phyloP scores from a whole-genome alignment of 1,139 yeast species.

The Yamadazyma membranifaciens region DNA sequence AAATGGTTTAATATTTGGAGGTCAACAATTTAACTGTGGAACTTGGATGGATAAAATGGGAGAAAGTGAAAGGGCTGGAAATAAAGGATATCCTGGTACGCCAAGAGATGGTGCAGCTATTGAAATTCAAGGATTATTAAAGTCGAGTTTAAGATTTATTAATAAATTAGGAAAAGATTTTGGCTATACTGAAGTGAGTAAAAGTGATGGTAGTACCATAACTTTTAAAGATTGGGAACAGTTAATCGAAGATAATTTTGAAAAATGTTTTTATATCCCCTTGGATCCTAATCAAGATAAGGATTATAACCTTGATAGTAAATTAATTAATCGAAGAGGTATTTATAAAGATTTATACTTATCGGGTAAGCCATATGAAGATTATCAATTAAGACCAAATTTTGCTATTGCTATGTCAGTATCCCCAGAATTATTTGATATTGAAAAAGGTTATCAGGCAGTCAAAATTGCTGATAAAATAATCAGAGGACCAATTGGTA shows the following conservation, averaged over 20 bases:
- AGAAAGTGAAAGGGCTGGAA: constrained; percentile 79
- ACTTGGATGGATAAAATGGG: constrained; percentile 99
- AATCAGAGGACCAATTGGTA: constrained; percentile 87
- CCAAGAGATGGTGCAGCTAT: constrained; percentile 98
- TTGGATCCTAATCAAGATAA: constrained; percentile 48
- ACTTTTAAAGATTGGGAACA: constrained; percentile 67
- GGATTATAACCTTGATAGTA: constrained; percentile 58
- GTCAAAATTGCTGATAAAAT: constrained; percentile 67
- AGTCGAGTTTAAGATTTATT: constrained; percentile 81
- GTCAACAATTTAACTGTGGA: constrained; percentile 90
- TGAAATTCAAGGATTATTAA: constrained; percentile 85
- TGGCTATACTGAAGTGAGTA: constrained; percentile 51
- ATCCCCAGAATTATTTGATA: constrained; percentile 86
- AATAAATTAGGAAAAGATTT: constrained; percentile 55
- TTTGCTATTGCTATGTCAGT: constrained; percentile 89
- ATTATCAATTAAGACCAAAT: constrained; percentile 89
- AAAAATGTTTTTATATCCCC: constrained; percentile 76
- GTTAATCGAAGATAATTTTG: constrained; percentile 70
- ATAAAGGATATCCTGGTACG: constrained; percentile 91
- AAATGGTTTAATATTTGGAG: constrained; percentile 87
- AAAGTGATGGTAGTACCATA: constrained; percentile 53
- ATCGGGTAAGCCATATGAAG: constrained; percentile 87
- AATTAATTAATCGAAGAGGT: constrained; percentile 82
- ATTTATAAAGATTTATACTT: constrained; percentile 84
- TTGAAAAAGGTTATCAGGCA: constrained; percentile 59